Conservation (phyloP, 2,329 filamentous ascomycete species). For the Aspergillus japonicus region DNA sequence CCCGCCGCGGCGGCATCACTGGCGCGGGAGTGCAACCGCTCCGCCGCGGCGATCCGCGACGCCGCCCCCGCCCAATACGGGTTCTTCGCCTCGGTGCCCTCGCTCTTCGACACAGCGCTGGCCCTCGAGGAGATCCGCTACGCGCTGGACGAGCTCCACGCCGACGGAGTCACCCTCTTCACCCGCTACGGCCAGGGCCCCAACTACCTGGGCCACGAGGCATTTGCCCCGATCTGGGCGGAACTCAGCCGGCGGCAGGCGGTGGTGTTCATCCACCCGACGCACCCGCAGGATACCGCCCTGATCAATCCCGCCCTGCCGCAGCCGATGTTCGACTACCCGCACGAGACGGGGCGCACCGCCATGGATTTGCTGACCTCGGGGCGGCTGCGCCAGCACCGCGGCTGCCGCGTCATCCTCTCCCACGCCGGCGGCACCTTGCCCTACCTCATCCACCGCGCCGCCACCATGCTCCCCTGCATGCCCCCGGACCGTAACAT, state of each 20-base stretch:
- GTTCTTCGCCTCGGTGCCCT: conserved; percentile 11
- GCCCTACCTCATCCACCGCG: conserved; percentile 42
- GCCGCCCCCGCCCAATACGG: neutral
- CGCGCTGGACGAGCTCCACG: conserved; percentile 6
- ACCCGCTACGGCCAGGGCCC: conserved; percentile 49
- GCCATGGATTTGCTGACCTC: conserved; percentile 45
- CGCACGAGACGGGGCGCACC: conserved; percentile 47
- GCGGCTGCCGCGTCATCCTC: conserved; percentile 48
- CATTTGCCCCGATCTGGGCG: conserved; percentile 44
- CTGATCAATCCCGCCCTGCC: conserved; percentile 36
- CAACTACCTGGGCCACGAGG: conserved; percentile 46
- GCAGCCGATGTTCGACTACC: conserved; percentile 46
- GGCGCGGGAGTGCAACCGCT: conserved; percentile 7
- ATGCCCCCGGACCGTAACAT: too few species aligned
- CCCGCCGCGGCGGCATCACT: neutral
- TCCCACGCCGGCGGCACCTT: conserved; percentile 50
- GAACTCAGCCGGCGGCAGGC: conserved; percentile 36
- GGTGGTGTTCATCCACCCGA: conserved; percentile 51
- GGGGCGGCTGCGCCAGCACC: conserved; percentile 30
- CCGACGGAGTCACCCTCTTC: conserved; percentile 49
- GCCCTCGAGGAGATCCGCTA: conserved; percentile 11
- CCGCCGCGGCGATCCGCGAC: neutral
- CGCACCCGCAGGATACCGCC: conserved; percentile 37
- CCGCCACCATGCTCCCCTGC: conserved; percentile 18
- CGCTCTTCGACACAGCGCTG: conserved; percentile 3